These are phyloP conservation scores for Fraxinus americana DNA, from an alignment of 257 asterid species.

Conservation along the genomic window DNA sequence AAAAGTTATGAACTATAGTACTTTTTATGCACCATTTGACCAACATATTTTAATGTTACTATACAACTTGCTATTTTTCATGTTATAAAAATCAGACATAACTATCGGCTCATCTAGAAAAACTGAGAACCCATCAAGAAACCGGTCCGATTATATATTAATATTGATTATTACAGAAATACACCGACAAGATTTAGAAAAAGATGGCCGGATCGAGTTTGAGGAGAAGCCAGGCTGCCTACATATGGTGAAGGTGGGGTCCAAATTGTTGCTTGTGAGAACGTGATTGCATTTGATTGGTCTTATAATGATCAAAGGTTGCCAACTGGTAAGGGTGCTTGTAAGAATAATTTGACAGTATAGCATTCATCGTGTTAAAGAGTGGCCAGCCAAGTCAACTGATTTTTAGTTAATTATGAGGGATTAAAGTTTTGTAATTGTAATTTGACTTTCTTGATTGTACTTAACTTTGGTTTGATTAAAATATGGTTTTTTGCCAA, in stretches of 20 bases:
- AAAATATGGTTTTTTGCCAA: too few species aligned
- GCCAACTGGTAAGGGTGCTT: conserved; percentile 45
- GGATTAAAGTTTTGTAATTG: not conserved
- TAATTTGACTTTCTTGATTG: conserved; percentile 22
- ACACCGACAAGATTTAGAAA: conserved; percentile 30
- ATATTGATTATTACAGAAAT: not conserved
- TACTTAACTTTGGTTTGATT: not conserved
- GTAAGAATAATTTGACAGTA: not conserved
- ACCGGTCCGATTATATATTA: not conserved
- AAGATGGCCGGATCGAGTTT: conserved; percentile 21
- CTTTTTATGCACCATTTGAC: conserved; percentile 15
- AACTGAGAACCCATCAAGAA: not conserved
- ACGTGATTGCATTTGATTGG: conserved; percentile 44
- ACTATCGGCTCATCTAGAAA: not conserved
- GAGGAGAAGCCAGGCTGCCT: conserved; percentile 45
- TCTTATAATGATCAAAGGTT: conserved; percentile 32
- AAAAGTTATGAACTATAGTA: conserved; percentile 1
- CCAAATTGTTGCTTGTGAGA: conserved; percentile 45
- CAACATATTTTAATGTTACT: not conserved
- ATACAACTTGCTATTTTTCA: conserved; percentile 10
- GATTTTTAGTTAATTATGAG: conserved; percentile 27
- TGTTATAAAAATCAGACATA: not conserved
- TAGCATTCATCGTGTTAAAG: not conserved
- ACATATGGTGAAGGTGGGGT: conserved; percentile 31
- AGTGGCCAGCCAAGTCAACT: conserved; percentile 10